Percentiles rank a stretch among this genome's conserved stretches.
Evolutionary conservation across 352 stramenopile genomes (phyloP).

Genomic region (Globisporangium cylindrosporum): DNA sequence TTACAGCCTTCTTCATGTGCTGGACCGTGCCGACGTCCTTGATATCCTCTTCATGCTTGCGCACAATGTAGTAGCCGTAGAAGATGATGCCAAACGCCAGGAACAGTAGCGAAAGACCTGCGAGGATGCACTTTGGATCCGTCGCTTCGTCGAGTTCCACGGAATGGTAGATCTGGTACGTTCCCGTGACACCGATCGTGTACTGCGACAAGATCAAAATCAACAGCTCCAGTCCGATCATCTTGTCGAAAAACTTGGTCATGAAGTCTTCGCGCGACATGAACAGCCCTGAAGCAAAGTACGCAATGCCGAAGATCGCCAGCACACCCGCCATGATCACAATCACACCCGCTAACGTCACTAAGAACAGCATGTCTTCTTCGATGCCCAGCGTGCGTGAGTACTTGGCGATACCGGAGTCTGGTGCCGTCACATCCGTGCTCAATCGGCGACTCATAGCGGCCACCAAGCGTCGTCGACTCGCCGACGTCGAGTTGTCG

Average conservation of each 20-base stretch:
- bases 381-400: constrained; percentile 64
- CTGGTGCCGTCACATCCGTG: constrained; percentile 21
- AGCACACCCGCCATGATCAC: constrained; percentile 70
- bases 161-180: constrained; percentile 85
- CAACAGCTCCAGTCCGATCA: constrained; percentile 74
- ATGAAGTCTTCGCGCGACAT: constrained; percentile 74
- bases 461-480: constrained; percentile 11
- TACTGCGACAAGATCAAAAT: constrained; percentile 83
- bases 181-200: constrained; percentile 78
- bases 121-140: constrained; percentile 66
- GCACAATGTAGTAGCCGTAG: constrained; percentile 72
- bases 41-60: constrained; percentile 72
- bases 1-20: constrained; percentile 81
- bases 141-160: constrained; percentile 45
- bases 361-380: constrained; percentile 80
- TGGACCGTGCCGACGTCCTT: constrained; percentile 69
- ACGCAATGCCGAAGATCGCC: constrained; percentile 57
- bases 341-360: constrained; percentile 72
- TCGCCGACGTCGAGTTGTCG: constrained; percentile 17
- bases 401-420: constrained; percentile 71
- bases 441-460: constrained; percentile 3
- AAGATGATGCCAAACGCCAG: constrained; percentile 73
- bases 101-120: constrained; percentile 54
- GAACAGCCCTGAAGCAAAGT: constrained; percentile 49
- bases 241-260: constrained; percentile 81